These are phyloP conservation scores for Pseudonitzschia multistriata DNA, from an alignment of 108 stramenopile species.

Conservation along the genomic window DNA sequence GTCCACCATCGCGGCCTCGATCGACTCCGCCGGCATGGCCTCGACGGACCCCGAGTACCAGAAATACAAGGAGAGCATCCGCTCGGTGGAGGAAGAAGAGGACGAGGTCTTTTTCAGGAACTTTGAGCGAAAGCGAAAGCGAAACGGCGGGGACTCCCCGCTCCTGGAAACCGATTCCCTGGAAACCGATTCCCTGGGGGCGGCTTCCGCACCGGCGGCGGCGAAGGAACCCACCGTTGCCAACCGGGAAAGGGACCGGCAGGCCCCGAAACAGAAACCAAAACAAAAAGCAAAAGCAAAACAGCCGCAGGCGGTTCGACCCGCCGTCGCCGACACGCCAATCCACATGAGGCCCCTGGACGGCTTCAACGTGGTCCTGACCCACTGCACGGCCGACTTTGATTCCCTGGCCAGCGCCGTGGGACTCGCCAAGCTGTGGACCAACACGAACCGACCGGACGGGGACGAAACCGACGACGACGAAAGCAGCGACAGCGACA, in stretches of 20 bases:
- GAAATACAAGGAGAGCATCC: background rate
- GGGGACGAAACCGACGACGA: constrained; percentile 10
- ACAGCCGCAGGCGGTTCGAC: background rate
- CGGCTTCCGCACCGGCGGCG: background rate
- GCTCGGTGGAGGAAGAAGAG: background rate
- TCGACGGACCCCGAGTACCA: background rate
- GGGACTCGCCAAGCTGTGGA: constrained; percentile 84
- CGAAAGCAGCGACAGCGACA: constrained; percentile 20
- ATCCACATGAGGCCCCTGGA: constrained; percentile 26
- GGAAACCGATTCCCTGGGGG: background rate
- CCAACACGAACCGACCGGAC: constrained; percentile 7
- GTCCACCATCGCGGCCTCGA: background rate
- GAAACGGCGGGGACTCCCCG: background rate
- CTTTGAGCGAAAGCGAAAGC: too few species aligned
- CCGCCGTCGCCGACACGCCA: constrained; percentile 35
- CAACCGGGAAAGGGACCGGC: background rate
- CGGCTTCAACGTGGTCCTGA: constrained; percentile 83
- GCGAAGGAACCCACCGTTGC: background rate
- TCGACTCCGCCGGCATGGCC: background rate
- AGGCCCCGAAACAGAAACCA: background rate
- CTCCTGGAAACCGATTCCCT: background rate
- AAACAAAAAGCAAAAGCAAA: background rate
- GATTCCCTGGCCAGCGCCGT: constrained; percentile 81
- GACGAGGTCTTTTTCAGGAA: background rate
- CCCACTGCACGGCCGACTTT: constrained; percentile 88